Evolutionary conservation across 1,139 yeast genomes (phyloP).

Genomic region (Taiozyma sp.): DNA sequence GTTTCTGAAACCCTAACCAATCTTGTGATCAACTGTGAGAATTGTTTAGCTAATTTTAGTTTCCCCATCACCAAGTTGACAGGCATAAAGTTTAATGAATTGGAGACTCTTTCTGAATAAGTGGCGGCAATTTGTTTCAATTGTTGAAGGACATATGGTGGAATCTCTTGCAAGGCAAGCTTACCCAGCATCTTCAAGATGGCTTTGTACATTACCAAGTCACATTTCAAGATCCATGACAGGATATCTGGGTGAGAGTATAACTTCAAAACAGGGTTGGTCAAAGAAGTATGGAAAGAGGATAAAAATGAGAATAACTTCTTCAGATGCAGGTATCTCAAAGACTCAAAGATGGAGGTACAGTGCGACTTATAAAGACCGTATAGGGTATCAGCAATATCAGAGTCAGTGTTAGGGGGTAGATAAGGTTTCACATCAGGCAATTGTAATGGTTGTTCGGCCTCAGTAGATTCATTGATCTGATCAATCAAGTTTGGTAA

Average conservation of each 20-base stretch:
- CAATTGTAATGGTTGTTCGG: conserved; percentile 31
- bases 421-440: conserved; percentile 51
- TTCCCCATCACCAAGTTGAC: conserved; percentile 45
- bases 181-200: conserved; percentile 64
- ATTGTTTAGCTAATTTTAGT: conserved; percentile 48
- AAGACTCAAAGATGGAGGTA: conserved; percentile 52
- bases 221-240: conserved; percentile 66
- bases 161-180: conserved; percentile 57
- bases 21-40: conserved; percentile 51
- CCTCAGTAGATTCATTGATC: conserved; percentile 23
- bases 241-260: conserved; percentile 44
- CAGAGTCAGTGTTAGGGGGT: conserved; percentile 46
- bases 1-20: conserved; percentile 56
- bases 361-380: conserved; percentile 62
- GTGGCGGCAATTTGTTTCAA: conserved; percentile 40
- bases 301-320: conserved; percentile 49
- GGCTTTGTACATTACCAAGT: conserved; percentile 53
- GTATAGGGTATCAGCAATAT: conserved; percentile 55
- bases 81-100: conserved; percentile 42
- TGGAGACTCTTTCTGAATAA: conserved; percentile 37
- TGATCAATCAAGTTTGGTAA: conserved; percentile 33
- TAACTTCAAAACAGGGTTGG: conserved; percentile 60
- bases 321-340: conserved; percentile 64
- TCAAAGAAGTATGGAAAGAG: conserved; percentile 53
- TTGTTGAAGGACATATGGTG: conserved; percentile 46